Base-by-base conservation (phyloP, 1,139 yeast species). In the Geotrichum europaeum region DNA sequence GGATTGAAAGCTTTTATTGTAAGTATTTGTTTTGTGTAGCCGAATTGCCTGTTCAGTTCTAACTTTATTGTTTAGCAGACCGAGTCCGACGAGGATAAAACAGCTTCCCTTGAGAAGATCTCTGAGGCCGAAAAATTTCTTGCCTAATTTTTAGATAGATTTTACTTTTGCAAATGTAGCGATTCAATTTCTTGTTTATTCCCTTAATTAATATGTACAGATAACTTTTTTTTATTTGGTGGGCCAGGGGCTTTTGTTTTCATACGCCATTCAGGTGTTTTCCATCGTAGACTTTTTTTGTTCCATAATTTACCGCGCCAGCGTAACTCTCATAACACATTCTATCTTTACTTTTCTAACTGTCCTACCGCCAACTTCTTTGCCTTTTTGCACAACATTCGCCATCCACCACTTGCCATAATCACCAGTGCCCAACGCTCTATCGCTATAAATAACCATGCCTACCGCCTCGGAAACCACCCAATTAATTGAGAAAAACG, bases 401-500 rank as follows among this genome's bases (percentile, higher is more conserved):
- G 34, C 34, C 15, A 32, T 20, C 47, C 47, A 5, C 7, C 2
- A 28, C 47, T 40, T 15, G 47, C 18, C 18, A 40, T 40, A 40
- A 40, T 15, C 47, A 40, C 18, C 47, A 36, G 45, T 18, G n/a
- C 45, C n/a, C n/a, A 40, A 40, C 47, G 3, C 47, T 4, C 20
- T 40, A 40, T 40, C 47, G 9, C 20, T 18, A 40, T 18, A 40
- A 40, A 15, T 40, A 40, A 40, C 47, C 6, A 63, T 62, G 58
- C 61, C 67, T 43, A 58, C 67, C 7, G 66, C 62, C 34, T 54
- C 62, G 51, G 63, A 62, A 56, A 47, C 62, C 22, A 53, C 57
- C 20, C 63, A 59, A 34, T 55, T 64, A 40, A 59, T 66, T 15
- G 77, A 77, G 65, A 84, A 84, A 66, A 81, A 87, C 4, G 97